These are phyloP conservation scores for Heterobasidion parviporum DNA, from an alignment of 1,284 basidiomycete genomes.

Conservation along the genomic window DNA sequence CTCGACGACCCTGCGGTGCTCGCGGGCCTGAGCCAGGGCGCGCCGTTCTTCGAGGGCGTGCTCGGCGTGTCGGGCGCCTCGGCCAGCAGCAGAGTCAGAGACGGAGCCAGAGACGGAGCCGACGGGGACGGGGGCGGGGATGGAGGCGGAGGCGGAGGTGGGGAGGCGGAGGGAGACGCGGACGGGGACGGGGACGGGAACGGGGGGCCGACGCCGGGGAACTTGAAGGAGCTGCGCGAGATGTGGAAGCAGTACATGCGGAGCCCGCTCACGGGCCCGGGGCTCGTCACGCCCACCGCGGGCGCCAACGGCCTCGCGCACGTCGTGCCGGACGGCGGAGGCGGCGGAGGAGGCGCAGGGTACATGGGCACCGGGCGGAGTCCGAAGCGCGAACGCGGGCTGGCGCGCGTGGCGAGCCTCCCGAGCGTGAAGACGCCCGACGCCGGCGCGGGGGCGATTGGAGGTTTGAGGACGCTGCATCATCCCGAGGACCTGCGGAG, in stretches of 20 bases:
- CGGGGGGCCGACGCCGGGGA: slow-evolving; percentile 27
- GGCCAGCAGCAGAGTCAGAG: not conserved
- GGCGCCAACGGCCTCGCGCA: not conserved
- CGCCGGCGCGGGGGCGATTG: not conserved
- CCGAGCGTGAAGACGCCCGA: slow-evolving; percentile 58
- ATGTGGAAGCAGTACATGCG: slow-evolving; percentile 72
- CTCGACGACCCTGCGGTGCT: slow-evolving; percentile 61
- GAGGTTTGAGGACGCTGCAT: slow-evolving; percentile 7
- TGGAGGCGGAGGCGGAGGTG: slow-evolving; percentile 2
- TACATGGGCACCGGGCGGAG: slow-evolving; percentile 8
- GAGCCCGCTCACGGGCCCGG: slow-evolving; percentile 52
- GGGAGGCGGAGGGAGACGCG: slow-evolving; percentile 5
- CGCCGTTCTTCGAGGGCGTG: slow-evolving; percentile 50
- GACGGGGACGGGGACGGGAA: slow-evolving; percentile 17
- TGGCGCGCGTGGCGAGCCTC: slow-evolving; percentile 53
- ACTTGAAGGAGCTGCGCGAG: slow-evolving; percentile 47
- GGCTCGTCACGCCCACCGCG: slow-evolving; percentile 7
- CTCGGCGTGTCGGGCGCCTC: slow-evolving; percentile 9
- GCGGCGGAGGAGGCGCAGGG: too few relatives aligned
- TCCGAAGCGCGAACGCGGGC: slow-evolving; percentile 16
- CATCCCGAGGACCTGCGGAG: slow-evolving; percentile 53
- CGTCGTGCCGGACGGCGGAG: slow-evolving; percentile 12
- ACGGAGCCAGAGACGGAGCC: slow-evolving; percentile 2
- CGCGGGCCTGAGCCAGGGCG: slow-evolving; percentile 46
- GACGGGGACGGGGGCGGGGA: slow-evolving; percentile 17